Conservation (phyloP, 2,329 filamentous ascomycete species). For the Botrytis porri region DNA sequence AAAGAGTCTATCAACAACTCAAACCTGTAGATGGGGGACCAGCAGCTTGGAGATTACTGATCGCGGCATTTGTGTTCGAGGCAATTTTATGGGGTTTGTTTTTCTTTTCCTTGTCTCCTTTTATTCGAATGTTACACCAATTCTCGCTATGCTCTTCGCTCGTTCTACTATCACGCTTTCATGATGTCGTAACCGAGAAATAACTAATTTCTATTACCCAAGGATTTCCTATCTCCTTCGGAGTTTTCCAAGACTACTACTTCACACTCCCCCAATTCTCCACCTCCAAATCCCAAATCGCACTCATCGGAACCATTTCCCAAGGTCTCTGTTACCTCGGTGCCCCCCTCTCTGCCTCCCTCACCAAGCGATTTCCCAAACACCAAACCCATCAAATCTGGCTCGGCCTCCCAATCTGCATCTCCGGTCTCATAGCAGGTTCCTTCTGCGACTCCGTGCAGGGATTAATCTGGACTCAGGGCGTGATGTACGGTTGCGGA, state of each 20-base stretch:
- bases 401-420: constrained; percentile 38
- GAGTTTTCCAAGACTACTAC: constrained; percentile 16
- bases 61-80: not conserved
- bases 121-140: not conserved
- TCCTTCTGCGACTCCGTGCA: constrained; percentile 52
- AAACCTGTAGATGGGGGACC: not conserved
- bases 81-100: not conserved
- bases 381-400: not conserved
- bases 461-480: constrained; percentile 59
- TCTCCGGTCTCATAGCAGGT: constrained; percentile 42
- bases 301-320: constrained; percentile 7
- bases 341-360: not conserved
- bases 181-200: not conserved
- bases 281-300: not conserved
- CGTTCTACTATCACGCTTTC: not conserved
- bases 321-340: constrained; percentile 5
- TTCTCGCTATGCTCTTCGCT: not conserved
- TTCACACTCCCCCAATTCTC: not conserved
- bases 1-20: not conserved
- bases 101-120: not conserved
- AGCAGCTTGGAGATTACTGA: not conserved
- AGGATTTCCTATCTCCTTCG: constrained; percentile 8
- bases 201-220: not conserved
- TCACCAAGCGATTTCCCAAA: constrained; percentile 9
- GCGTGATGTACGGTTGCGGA: constrained; percentile 58